Conservation (phyloP, 2,329 filamentous ascomycete species). For the Epichloe gansuensis region DNA sequence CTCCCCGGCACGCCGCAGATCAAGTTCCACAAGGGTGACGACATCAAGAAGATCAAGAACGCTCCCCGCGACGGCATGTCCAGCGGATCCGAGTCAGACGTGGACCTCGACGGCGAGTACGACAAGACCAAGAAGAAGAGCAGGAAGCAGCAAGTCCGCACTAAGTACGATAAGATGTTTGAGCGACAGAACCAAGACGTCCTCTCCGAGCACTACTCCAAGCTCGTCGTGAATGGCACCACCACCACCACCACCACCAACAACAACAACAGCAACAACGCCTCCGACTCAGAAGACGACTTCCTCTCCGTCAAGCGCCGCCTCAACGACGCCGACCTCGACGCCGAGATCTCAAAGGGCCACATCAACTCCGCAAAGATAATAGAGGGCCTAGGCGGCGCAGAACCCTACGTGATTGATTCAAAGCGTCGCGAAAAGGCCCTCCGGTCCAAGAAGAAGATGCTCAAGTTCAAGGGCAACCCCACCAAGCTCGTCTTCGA, state of each 20-base stretch:
- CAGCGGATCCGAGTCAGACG: conserved; percentile 46
- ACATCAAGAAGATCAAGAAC: conserved; percentile 79
- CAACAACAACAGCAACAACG: conserved; percentile 42
- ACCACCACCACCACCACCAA: conserved; percentile 35
- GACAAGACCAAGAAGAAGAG: conserved; percentile 32
- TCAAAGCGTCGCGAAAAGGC: conserved; percentile 92
- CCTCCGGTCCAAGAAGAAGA: conserved; percentile 88
- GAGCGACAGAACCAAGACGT: conserved; percentile 94
- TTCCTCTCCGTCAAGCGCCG: conserved; percentile 85
- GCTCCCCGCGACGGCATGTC: conserved; percentile 56
- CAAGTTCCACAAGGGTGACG: conserved; percentile 82
- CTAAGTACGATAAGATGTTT: conserved; percentile 97
- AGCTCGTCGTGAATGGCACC: conserved; percentile 55
- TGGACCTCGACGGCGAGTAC: conserved; percentile 33
- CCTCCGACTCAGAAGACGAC: conserved; percentile 34
- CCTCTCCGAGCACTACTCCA: conserved; percentile 83
- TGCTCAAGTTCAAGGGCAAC: conserved; percentile 79
- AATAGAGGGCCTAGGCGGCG: conserved; percentile 54
- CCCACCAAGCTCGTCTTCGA: conserved; percentile 82
- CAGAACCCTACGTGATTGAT: conserved; percentile 70
- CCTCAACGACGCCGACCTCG: conserved; percentile 57
- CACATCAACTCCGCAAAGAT: conserved; percentile 37
- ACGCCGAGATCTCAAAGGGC: conserved; percentile 34
- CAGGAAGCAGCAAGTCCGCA: conserved; percentile 64
- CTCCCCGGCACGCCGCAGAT: conserved; percentile 86